Percentiles rank a stretch among this genome's conserved stretches.
Conservation (phyloP, 768 basidiomycete genomes). For the Tylopilus subfusipes region DNA sequence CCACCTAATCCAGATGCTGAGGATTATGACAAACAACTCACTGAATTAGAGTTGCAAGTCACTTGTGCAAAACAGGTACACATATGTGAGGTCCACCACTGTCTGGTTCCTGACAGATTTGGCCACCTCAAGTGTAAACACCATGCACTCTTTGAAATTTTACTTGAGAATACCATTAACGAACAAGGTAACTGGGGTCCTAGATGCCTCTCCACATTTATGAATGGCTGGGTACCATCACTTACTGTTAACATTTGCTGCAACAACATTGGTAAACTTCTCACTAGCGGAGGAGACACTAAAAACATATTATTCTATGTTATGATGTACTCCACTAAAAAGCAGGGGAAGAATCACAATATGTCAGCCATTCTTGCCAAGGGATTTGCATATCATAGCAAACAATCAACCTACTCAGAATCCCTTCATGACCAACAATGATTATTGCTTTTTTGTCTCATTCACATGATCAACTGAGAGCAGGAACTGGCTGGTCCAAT, state of each 20-base stretch:
- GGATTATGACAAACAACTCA: too few relatives aligned
- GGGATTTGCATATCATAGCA: conserved; percentile 29
- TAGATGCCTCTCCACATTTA: neutral
- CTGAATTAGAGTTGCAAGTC: too few relatives aligned
- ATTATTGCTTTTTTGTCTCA: conserved; percentile 30
- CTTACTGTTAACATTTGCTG: conserved; percentile 26
- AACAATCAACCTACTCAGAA: conserved; percentile 9
- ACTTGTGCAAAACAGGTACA: too few relatives aligned
- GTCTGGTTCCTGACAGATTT: neutral
- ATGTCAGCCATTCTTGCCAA: conserved; percentile 35
- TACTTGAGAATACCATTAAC: neutral
- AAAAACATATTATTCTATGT: conserved; percentile 34
- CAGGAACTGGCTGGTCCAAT: conserved; percentile 39
- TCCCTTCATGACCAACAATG: conserved; percentile 25
- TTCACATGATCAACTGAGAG: conserved; percentile 33
- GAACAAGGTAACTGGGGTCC: neutral
- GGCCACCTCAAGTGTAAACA: neutral
- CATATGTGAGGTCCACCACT: neutral
- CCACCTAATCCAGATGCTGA: too few relatives aligned
- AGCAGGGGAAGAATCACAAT: conserved; percentile 27
- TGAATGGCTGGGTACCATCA: conserved; percentile 21
- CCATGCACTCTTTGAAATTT: neutral
- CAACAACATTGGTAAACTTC: conserved; percentile 42
- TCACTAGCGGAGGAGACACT: conserved; percentile 36
- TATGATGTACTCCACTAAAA: conserved; percentile 35